phyloP scores from a whole-genome alignment of 257 asterid species.

The Solanum gandarillasii region DNA sequence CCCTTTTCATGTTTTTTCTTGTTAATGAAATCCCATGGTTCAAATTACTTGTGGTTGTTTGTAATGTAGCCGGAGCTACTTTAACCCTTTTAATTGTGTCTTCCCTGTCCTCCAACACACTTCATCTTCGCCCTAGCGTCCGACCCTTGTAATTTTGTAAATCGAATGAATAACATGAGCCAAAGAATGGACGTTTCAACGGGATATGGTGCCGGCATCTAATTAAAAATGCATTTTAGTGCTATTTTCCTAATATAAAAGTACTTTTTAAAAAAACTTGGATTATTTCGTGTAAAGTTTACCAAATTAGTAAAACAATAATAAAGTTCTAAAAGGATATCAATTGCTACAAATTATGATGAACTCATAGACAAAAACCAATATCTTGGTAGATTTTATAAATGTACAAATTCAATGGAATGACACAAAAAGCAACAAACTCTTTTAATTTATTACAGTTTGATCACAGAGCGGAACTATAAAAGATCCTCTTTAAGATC shows the following conservation, averaged over 20 bases:
- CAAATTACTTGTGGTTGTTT: not conserved
- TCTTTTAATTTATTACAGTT: too few species aligned
- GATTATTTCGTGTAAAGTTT: too few species aligned
- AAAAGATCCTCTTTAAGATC: not conserved
- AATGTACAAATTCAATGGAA: not conserved
- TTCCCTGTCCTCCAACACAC: not conserved
- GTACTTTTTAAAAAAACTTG: too few species aligned
- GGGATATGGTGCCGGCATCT: not conserved
- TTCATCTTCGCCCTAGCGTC: not conserved
- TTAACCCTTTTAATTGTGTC: not conserved
- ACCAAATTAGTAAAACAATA: too few species aligned
- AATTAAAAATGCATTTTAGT: not conserved
- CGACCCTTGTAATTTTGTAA: not conserved
- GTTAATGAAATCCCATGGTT: not conserved
- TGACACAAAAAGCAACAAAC: not conserved
- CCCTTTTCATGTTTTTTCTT: not conserved
- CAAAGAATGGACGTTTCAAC: not conserved
- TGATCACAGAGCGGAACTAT: not conserved
- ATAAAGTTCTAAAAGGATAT: not conserved
- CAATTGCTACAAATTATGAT: not conserved
- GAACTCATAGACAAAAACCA: not conserved
- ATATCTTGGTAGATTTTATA: not conserved
- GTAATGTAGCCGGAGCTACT: not conserved
- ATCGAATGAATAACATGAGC: not conserved
- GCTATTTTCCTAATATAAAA: not conserved